Conservation (phyloP, 345 rosid species). For the rapeseed (Brassica napus) region Da-Ae NC_063443.1:15789001-15789500, state of each 20-base stretch:
- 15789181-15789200: constrained; percentile 91
- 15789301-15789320: constrained; percentile 60
- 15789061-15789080: constrained; percentile 78
- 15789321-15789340: constrained; percentile 86
- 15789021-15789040: constrained; percentile 55
- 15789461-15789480: constrained; percentile 43
- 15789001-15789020: constrained; percentile 8
- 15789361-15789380: constrained; percentile 86
- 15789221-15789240: constrained; percentile 13
- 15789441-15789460: background rate
- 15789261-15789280: constrained; percentile 80
- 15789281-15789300: constrained; percentile 89
- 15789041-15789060: constrained; percentile 87
- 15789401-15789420: background rate
- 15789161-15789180: constrained; percentile 78
- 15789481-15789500: constrained; percentile 86
- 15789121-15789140: constrained; percentile 64
- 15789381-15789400: constrained; percentile 70
- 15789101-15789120: constrained; percentile 82
- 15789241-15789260: constrained; percentile 14
- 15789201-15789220: constrained; percentile 36
- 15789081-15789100: constrained; percentile 93
- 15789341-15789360: constrained; percentile 73
- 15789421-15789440: constrained; percentile 10
- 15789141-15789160: constrained; percentile 62